Percentiles rank a stretch among this genome's conserved stretches.
Evolutionary conservation across 345 rosid species (phyloP).

Genomic region (Acer saccharum): DNA sequence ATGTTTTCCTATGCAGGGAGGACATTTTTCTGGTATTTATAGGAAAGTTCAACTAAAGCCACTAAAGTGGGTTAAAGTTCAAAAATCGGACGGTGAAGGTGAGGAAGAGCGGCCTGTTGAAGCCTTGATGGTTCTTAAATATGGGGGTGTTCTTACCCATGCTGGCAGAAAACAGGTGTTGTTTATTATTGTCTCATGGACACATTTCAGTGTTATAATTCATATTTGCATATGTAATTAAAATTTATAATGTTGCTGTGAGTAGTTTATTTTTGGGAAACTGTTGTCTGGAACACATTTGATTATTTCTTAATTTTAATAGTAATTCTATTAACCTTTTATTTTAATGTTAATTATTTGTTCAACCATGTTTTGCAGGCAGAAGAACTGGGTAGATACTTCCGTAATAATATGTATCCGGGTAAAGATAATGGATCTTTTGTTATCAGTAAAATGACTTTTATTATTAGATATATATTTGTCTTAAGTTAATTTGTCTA

Average conservation of each 20-base stretch:
- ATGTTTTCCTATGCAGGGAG: constrained; percentile 65
- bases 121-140: constrained; percentile 97
- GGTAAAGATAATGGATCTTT: constrained; percentile 45
- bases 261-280: constrained; percentile 8
- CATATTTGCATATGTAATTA: not conserved
- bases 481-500: not conserved
- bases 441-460: not conserved
- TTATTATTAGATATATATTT: not conserved
- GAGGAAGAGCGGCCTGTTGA: constrained; percentile 97
- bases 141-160: constrained; percentile 99
- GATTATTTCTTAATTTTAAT: not conserved
- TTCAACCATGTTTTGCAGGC: constrained; percentile 57
- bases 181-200: constrained; percentile 6
- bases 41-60: constrained; percentile 99
- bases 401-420: constrained; percentile 98
- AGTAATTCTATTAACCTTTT: not conserved
- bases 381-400: constrained; percentile 98
- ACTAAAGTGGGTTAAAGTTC: constrained; percentile 81
- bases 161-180: constrained; percentile 98
- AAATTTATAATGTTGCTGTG: not conserved
- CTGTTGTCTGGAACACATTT: not conserved
- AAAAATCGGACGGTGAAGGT: constrained; percentile 80
- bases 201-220: constrained; percentile 1
- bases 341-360: constrained; percentile 8
- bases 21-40: constrained; percentile 97